Base-by-base conservation (phyloP, 805 yeast genomes). In the Maudiozyma saulgeensis region DNA sequence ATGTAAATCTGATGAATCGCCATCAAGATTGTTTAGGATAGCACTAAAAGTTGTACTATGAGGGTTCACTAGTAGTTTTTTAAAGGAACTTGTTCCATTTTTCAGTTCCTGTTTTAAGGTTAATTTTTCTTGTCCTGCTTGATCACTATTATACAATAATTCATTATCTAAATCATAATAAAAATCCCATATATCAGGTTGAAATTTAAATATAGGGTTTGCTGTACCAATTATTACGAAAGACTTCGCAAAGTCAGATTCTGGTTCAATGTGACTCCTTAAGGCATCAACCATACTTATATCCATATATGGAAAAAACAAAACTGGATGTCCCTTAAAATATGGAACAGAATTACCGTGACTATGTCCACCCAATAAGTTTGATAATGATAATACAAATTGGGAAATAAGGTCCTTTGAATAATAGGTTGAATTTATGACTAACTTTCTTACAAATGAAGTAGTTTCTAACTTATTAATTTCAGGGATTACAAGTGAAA, bases 191-290 rank as follows among this genome's bases (percentile, higher is more conserved):
- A 76, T 58, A 43, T 70, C 71, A 32, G 68, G 70, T 49, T 75
- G 75, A 32, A 76, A 72, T 56, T 79, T 79, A 59, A 84, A 77
- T 40, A 81, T 75, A 15, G 83, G 77, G 59, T 84, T 84, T 40
- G 83, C 78, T 3, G 88, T 82, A 3, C 91, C 91, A 2, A 84
- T 75, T 44, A 84, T 66, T 55, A 69, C 78, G 25, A 62, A 60
- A 13, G 43, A 34, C 13, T 42, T 31, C 5, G 49, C 50, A 13
- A 48, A 50, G 11, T 53, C 43, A 12, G 54, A 51, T 31, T 50
- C 28, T 67, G 67, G 31, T 56, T 68, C 52, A 68, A 72, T 46
- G 59, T 66, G 51, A 8, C 47, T 44, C 38, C 70, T 70, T 46
- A 80, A 61, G 1, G 74, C 53, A 51, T 78, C 81, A 42, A 81